These are phyloP conservation scores for Cladophialophora exuberans DNA, from an alignment of 2,329 filamentous ascomycete genomes.

Conservation along the genomic window DNA sequence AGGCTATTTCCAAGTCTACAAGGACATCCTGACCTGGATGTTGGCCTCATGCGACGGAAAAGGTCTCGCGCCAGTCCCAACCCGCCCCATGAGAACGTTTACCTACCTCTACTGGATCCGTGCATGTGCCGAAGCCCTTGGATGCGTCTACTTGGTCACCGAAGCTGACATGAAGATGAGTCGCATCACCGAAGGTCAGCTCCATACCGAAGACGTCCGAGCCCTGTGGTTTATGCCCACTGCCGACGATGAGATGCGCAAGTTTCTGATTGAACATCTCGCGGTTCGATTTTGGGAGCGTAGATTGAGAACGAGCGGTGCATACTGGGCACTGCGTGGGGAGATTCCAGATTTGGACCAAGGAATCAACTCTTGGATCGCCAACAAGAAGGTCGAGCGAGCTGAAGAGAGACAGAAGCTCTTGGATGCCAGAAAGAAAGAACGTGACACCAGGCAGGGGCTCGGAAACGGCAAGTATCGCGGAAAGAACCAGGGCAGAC, in stretches of 20 bases:
- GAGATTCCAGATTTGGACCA: slow-evolving; percentile 25
- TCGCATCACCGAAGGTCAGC: slow-evolving; percentile 10
- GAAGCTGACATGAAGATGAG: slow-evolving; percentile 20
- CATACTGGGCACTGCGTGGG: slow-evolving; percentile 21
- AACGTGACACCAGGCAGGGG: not conserved
- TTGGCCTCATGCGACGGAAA: slow-evolving; percentile 22
- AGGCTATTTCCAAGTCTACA: slow-evolving; percentile 20
- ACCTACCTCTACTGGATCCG: slow-evolving; percentile 17
- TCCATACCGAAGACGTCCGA: slow-evolving; percentile 30
- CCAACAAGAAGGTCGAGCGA: slow-evolving; percentile 2
- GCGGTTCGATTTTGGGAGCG: slow-evolving; percentile 21
- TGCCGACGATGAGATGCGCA: slow-evolving; percentile 13
- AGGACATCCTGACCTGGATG: slow-evolving; percentile 29
- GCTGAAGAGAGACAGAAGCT: not conserved
- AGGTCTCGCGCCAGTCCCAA: slow-evolving; percentile 15
- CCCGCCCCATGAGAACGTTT: slow-evolving; percentile 11
- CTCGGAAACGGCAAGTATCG: not conserved
- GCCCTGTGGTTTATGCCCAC: slow-evolving; percentile 15
- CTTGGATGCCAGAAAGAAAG: not conserved
- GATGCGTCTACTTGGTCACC: slow-evolving; percentile 20
- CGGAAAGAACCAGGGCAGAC: not conserved
- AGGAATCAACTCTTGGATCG: slow-evolving; percentile 16
- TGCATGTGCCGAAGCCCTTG: slow-evolving; percentile 16
- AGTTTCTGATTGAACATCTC: slow-evolving; percentile 25
- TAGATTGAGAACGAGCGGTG: slow-evolving; percentile 15